Conservation (phyloP, 371 early-diverging fungal genomes). For the Haplosporangium sp. region DNA sequence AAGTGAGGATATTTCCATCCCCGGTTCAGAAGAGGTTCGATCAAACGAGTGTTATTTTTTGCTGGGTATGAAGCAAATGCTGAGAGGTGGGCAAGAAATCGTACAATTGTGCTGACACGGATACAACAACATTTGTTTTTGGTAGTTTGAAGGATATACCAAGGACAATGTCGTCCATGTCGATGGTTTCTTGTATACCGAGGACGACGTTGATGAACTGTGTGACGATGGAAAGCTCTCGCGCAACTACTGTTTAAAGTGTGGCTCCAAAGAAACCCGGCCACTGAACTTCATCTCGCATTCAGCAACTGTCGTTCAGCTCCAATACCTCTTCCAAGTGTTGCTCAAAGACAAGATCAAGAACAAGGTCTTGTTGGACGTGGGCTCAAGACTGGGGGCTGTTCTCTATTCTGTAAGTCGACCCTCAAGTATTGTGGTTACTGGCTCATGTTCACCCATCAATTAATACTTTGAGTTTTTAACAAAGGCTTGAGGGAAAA, state of each 20-base stretch:
- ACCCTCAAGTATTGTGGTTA: background rate
- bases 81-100: too few species aligned
- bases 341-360: constrained; percentile 60
- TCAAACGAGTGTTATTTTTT: background rate
- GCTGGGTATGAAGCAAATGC: background rate
- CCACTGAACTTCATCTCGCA: constrained; percentile 76
- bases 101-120: too few species aligned
- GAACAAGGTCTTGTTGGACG: constrained; percentile 68
- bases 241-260: constrained; percentile 72
- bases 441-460: too few species aligned
- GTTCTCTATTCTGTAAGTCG: constrained; percentile 68
- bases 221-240: constrained; percentile 70
- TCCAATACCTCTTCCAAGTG: constrained; percentile 71
- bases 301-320: constrained; percentile 69
- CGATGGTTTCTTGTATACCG: constrained; percentile 71
- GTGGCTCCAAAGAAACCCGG: constrained; percentile 63
- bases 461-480: too few species aligned
- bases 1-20: constrained; percentile 66
- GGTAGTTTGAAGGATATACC: constrained; percentile 65
- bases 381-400: constrained; percentile 75
- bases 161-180: constrained; percentile 73
- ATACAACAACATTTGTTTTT: background rate
- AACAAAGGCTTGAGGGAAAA: background rate
- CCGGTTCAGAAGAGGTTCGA: constrained; percentile 63
- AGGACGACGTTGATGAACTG: constrained; percentile 74